Conservation (phyloP, 257 asterid species). For the Thymus mandschuricus region DNA sequence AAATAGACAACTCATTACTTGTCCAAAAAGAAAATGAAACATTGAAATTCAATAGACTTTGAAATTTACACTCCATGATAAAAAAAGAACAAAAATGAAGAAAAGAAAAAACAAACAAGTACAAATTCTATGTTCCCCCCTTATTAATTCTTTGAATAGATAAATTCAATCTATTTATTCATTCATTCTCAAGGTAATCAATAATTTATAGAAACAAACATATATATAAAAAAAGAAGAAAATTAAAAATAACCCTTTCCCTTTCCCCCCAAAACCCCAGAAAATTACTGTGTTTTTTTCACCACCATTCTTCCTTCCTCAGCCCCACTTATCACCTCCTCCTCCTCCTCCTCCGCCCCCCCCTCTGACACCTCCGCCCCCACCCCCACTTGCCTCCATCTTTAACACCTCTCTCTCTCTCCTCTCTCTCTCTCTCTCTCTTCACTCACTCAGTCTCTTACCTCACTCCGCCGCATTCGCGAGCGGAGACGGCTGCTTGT, state of each 20-base stretch:
- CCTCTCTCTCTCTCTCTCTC: constrained; percentile 1
- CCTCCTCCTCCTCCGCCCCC: constrained; percentile 20
- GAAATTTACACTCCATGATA: constrained; percentile 63
- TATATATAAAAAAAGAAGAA: constrained; percentile 21
- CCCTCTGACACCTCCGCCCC: constrained; percentile 49
- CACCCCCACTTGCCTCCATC: constrained; percentile 39
- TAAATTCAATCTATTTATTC: constrained; percentile 34
- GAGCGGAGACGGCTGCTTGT: constrained; percentile 53
- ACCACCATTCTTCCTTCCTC: constrained; percentile 28
- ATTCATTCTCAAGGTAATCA: constrained; percentile 54
- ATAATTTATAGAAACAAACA: constrained; percentile 51
- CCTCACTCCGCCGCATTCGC: constrained; percentile 43
- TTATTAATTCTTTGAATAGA: constrained; percentile 22
- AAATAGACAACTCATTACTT: no score
- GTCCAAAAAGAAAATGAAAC: constrained; percentile 18
- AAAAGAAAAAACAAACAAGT: constrained; percentile 35
- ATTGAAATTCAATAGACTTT: constrained; percentile 39
- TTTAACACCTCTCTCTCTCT: constrained; percentile 22
- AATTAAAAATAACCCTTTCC: constrained; percentile 26
- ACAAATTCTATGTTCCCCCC: constrained; percentile 30
- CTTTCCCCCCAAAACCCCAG: constrained; percentile 28
- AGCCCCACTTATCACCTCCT: constrained; percentile 37
- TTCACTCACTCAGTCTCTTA: constrained; percentile 1
- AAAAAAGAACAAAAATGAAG: constrained; percentile 22
- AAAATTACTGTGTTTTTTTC: constrained; percentile 29